phyloP scores from a whole-genome alignment of 805 yeast species.

The Ogataea corticis region DNA sequence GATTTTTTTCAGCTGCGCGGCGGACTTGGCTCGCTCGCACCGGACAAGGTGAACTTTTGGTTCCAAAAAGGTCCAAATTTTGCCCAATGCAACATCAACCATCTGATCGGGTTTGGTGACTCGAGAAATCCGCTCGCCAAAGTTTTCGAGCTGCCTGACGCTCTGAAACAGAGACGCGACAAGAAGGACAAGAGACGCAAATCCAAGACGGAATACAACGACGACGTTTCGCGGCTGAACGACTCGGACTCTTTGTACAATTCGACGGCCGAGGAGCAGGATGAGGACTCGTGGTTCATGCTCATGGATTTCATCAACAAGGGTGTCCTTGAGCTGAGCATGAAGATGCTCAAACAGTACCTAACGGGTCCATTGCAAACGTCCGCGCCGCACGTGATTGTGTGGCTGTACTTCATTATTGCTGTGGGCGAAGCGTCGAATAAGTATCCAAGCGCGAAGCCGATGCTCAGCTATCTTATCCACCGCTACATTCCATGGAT shows the following conservation, averaged over 20 bases:
- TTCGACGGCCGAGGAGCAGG: constrained; percentile 32
- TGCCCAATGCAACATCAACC: constrained; percentile 74
- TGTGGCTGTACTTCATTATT: constrained; percentile 73
- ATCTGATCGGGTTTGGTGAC: constrained; percentile 77
- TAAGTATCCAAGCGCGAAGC: constrained; percentile 44
- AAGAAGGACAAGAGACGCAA: constrained; percentile 66
- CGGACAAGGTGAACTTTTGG: constrained; percentile 66
- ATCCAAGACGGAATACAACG: constrained; percentile 22
- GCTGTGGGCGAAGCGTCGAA: constrained; percentile 59
- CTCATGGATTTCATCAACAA: constrained; percentile 57
- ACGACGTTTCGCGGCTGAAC: constrained; percentile 11
- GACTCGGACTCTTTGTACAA: constrained; percentile 27
- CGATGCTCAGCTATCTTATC: constrained; percentile 51
- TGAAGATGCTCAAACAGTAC: constrained; percentile 66
- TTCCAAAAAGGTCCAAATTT: constrained; percentile 73
- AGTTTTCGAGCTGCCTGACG: constrained; percentile 69
- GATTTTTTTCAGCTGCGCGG: constrained; percentile 57
- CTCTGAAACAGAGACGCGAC: constrained; percentile 67
- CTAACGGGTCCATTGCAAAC: constrained; percentile 69
- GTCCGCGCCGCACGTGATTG: constrained; percentile 70
- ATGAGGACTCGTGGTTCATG: constrained; percentile 53
- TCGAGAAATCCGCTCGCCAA: constrained; percentile 75
- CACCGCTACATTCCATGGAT: constrained; percentile 69
- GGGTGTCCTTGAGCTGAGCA: constrained; percentile 66
- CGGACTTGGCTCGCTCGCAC: constrained; percentile 37